Evolutionary conservation across 1,284 basidiomycete species (phyloP).

Genomic region (Inonotus obliquus): DNA sequence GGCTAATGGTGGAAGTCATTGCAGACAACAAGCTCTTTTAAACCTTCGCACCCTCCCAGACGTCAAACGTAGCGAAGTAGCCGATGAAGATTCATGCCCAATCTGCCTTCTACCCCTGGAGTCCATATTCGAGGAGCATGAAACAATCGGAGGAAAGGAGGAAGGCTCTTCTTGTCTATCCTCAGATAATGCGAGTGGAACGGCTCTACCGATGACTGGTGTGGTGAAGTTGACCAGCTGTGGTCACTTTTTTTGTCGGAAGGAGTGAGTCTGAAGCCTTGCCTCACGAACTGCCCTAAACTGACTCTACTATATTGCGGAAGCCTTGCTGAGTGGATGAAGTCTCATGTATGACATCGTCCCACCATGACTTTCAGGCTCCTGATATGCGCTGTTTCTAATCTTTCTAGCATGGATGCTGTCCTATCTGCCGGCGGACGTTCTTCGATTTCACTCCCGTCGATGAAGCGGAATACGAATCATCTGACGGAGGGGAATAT

Average conservation of each 20-base stretch:
- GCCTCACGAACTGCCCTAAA: background rate
- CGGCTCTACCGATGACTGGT: slow-evolving; percentile 27
- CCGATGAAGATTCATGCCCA: slow-evolving; percentile 49
- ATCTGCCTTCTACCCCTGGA: slow-evolving; percentile 57
- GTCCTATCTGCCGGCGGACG: slow-evolving; percentile 56
- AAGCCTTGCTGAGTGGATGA: slow-evolving; percentile 63
- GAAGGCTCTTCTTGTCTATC: slow-evolving; percentile 19
- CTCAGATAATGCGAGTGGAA: background rate
- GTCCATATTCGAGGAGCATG: slow-evolving; percentile 34
- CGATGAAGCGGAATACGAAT: slow-evolving; percentile 55
- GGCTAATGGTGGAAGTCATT: background rate
- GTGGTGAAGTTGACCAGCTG: slow-evolving; percentile 55
- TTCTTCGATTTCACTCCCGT: slow-evolving; percentile 51
- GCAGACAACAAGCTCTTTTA: slow-evolving; percentile 6
- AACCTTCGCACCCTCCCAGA: slow-evolving; percentile 7
- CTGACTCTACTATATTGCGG: background rate
- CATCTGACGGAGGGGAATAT: slow-evolving; percentile 63
- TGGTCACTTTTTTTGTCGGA: slow-evolving; percentile 61
- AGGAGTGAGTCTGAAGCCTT: slow-evolving; percentile 44
- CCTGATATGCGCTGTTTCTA: slow-evolving; percentile 1
- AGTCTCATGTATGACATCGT: slow-evolving; percentile 38
- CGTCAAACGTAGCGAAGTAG: slow-evolving; percentile 1
- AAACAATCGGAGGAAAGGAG: slow-evolving; percentile 18
- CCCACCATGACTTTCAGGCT: slow-evolving; percentile 1
- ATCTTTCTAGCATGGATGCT: slow-evolving; percentile 55